phyloP scores from a whole-genome alignment of 2,329 filamentous ascomycete genomes.

The Rosellinia necatrix region DNA sequence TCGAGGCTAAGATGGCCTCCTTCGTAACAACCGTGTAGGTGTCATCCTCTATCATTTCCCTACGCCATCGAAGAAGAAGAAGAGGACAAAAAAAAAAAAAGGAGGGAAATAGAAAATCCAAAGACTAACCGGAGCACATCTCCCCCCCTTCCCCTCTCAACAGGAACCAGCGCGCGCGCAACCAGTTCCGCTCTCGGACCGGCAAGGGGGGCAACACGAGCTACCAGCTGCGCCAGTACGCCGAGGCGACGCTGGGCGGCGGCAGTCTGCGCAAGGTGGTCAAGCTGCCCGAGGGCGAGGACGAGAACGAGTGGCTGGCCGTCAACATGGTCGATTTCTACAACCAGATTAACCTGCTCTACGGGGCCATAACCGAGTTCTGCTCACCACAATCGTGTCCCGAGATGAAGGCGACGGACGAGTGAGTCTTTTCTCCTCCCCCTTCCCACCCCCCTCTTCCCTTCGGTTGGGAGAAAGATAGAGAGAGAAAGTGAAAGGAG shows the following conservation, averaged over 20 bases:
- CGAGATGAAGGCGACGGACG: constrained; percentile 99
- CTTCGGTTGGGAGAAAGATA: too few species aligned
- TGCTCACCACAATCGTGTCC: constrained; percentile 96
- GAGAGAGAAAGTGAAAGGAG: too few species aligned
- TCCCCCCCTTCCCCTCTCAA: constrained; percentile 14
- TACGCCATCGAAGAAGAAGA: not conserved
- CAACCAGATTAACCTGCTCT: constrained; percentile 99
- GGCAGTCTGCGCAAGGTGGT: constrained; percentile 96
- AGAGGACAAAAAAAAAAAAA: not conserved
- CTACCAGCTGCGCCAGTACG: constrained; percentile 96
- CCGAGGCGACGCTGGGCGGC: constrained; percentile 92
- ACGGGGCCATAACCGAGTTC: constrained; percentile 98
- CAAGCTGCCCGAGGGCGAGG: constrained; percentile 94
- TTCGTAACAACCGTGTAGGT: constrained; percentile 71
- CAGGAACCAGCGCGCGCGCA: constrained; percentile 85
- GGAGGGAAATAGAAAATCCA: not conserved
- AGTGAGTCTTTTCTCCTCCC: too few species aligned
- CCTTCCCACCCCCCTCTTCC: too few species aligned
- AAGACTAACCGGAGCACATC: constrained; percentile 10
- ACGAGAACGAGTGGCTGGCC: constrained; percentile 96
- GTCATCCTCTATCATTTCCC: constrained; percentile 20
- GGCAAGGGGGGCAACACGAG: constrained; percentile 83
- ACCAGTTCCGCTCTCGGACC: constrained; percentile 86
- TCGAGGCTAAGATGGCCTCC: constrained; percentile 64
- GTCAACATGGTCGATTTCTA: constrained; percentile 99